Evolutionary conservation across 2,329 filamentous ascomycete genomes (phyloP).

Genomic region (Escovopsis sp.): DNA sequence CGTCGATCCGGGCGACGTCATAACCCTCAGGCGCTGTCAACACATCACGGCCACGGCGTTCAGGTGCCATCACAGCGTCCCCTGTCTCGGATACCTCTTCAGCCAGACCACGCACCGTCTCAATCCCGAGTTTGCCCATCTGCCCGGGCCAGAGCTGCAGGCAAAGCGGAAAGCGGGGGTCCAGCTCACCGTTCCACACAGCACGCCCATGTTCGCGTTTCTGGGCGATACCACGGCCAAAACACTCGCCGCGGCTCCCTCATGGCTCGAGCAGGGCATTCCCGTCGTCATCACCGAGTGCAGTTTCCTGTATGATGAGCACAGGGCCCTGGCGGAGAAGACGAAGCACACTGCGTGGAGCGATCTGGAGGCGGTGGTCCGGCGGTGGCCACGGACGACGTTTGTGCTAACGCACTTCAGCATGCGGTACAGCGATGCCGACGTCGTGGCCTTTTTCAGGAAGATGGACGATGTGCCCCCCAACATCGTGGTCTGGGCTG

Average conservation of each 20-base stretch:
- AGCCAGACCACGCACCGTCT: conserved; percentile 23
- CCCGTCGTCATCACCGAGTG: conserved; percentile 35
- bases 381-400: conserved; percentile 26
- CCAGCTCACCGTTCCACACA: conserved; percentile 24
- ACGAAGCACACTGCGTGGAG: conserved; percentile 34
- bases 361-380: conserved; percentile 29
- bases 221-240: conserved; percentile 31
- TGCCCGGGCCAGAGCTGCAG: conserved; percentile 23
- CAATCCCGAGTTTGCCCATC: conserved; percentile 20
- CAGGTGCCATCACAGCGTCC: conserved; percentile 31
- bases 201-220: conserved; percentile 30
- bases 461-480: conserved; percentile 21
- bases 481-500: conserved; percentile 34
- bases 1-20: conserved; percentile 19
- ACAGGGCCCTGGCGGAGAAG: conserved; percentile 27
- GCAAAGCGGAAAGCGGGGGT: conserved; percentile 22
- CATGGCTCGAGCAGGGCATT: conserved; percentile 25
- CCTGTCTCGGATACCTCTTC: conserved; percentile 34
- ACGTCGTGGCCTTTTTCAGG: conserved; percentile 26
- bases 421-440: conserved; percentile 27
- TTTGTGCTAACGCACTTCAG: conserved; percentile 36
- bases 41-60: conserved; percentile 28
- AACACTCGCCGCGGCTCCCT: conserved; percentile 23
- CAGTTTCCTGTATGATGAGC: conserved; percentile 30
- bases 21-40: conserved; percentile 21